Evolutionary conservation across 768 basidiomycete species (phyloP).

Genomic region (Tricholoma hemisulphureum): DNA sequence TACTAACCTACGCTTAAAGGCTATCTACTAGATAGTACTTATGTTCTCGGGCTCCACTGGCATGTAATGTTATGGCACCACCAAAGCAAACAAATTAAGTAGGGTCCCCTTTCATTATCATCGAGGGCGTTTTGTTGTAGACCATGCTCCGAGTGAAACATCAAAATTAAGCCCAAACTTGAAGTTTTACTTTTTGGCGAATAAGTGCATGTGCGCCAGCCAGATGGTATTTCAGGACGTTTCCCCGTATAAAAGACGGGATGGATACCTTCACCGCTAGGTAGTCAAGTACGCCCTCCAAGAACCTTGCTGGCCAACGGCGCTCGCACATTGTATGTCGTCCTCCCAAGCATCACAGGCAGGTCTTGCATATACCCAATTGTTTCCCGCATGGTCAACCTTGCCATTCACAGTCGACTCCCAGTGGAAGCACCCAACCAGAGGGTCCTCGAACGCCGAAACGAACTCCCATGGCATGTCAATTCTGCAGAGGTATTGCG

Average conservation of each 20-base stretch:
- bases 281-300: background rate
- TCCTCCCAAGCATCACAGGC: constrained; percentile 11
- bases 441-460: constrained; percentile 28
- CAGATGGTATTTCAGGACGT: background rate
- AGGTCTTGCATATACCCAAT: background rate
- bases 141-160: background rate
- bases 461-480: constrained; percentile 70
- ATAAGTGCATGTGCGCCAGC: background rate
- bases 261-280: background rate
- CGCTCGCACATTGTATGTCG: constrained; percentile 10
- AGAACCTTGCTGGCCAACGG: background rate
- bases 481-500: constrained; percentile 63
- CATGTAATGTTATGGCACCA: background rate
- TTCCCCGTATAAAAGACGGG: background rate
- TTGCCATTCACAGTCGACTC: constrained; percentile 1
- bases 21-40: too few relatives aligned
- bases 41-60: background rate
- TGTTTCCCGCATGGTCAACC: background rate
- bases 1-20: constrained; percentile 21
- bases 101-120: background rate
- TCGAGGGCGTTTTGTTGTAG: background rate
- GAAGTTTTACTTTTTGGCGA: background rate
- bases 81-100: background rate
- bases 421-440: constrained; percentile 5
- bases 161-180: background rate